Base-by-base conservation (phyloP, 225 moss, liverwort and hornwort species). In the Physcomitrium patens region DNA sequence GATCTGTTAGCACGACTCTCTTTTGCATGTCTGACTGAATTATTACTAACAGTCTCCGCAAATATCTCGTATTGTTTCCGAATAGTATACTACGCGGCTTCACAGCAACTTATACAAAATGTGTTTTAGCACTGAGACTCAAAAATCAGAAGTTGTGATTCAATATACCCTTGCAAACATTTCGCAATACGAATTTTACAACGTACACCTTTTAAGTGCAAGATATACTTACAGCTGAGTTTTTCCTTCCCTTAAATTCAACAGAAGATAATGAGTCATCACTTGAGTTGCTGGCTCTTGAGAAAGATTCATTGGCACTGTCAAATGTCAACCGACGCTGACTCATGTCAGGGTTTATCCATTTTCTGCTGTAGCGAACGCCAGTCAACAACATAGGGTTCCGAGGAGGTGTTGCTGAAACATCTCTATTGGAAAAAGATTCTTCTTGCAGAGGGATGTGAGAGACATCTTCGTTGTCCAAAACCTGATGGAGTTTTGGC, bases 291-390 rank as follows among this genome's bases (percentile, higher is more conserved):
- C 48, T 76, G 37, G 53, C 19, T 48, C 65, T 70, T 3, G 64
- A 61, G 19, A 64, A 46, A 71, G 70, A 70, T 48, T 69, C 72
- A 65, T 3, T 54, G 15, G 59, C 53, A 71, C 79, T 79, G 31
- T 70, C 82, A 74, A 85, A 85, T 18, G 54, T 18, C 79, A 85
- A 57, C 69, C 85, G 82, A 70, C 85, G 85, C 79, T 82, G 79
- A 45, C 76, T 79, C 70, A 79, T 82, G 50, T 73, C 79, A 62
- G 24, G 44, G 56, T 18, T 60, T 73, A 63, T 69, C 60, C 79
- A 48, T 65, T 57, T 68, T 66, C 82, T 82, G 69, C 61, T 66
- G 15, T 57, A 67, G 61, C 58, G 82, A 60, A 73, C 61, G 76
- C 55, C 64, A 17, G 45, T 22, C 19, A 71, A 45, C 58, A 52